Evolutionary conservation across 306 rosid genomes (phyloP).

Genomic region (Prinsepia uniflora): DNA sequence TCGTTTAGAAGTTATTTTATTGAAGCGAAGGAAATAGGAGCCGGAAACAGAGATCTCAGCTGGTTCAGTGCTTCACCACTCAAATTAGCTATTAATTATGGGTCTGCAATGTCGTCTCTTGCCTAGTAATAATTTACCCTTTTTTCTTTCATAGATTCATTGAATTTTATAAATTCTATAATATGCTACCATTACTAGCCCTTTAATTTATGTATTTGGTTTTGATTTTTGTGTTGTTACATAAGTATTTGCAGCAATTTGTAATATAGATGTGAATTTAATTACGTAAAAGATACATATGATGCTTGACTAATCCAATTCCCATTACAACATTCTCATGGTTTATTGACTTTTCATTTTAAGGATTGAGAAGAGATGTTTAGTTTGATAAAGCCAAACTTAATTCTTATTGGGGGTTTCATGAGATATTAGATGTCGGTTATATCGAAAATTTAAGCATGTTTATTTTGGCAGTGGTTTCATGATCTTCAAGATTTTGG

Average conservation of each 20-base stretch:
- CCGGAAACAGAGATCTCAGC: constrained; percentile 14
- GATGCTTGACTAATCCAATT: background rate
- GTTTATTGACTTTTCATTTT: background rate
- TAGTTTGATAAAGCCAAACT: background rate
- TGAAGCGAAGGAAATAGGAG: background rate
- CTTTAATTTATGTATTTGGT: background rate
- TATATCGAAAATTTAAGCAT: background rate
- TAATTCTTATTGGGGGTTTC: background rate
- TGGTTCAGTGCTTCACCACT: background rate
- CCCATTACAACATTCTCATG: background rate
- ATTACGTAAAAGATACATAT: too few species aligned
- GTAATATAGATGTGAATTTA: background rate
- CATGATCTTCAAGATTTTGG: background rate
- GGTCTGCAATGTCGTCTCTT: constrained; percentile 71
- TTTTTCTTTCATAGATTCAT: constrained; percentile 2
- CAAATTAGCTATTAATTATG: constrained; percentile 26
- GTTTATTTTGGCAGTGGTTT: too few species aligned
- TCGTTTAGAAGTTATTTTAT: constrained; percentile 1
- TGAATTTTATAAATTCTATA: background rate
- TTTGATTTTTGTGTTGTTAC: background rate
- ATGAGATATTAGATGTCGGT: background rate
- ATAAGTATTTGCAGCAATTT: background rate
- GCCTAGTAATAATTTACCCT: constrained; percentile 65
- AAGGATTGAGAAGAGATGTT: background rate
- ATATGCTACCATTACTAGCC: background rate